These are phyloP conservation scores for Porphyrellus sp. DNA, from an alignment of 1,284 basidiomycete genomes.

Conservation along the genomic window DNA sequence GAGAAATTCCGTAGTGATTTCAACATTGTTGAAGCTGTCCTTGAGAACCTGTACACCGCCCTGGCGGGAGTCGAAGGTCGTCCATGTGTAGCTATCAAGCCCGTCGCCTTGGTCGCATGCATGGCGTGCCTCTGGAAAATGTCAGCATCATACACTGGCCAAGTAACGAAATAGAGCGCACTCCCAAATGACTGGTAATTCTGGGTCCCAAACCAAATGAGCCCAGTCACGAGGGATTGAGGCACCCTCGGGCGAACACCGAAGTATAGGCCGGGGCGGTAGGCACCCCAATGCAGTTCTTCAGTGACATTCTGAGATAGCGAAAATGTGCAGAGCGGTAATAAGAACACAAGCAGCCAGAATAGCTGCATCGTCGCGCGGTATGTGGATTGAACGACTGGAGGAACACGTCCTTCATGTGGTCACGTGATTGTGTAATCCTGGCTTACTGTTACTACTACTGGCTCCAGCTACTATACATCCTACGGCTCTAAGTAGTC, in stretches of 20 bases:
- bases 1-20: constrained; percentile 81
- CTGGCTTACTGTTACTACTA: too few relatives aligned
- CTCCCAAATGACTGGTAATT: constrained; percentile 71
- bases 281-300: constrained; percentile 85
- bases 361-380: constrained; percentile 19
- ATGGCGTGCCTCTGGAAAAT: constrained; percentile 68
- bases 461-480: too few relatives aligned
- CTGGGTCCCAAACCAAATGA: constrained; percentile 89
- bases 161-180: constrained; percentile 37
- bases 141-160: constrained; percentile 4
- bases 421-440: constrained; percentile 18
- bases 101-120: constrained; percentile 88
- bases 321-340: constrained; percentile 19
- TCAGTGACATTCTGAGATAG: constrained; percentile 45
- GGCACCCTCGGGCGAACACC: constrained; percentile 83
- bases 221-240: constrained; percentile 84
- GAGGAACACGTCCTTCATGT: neutral
- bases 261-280: constrained; percentile 91
- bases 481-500: too few relatives aligned
- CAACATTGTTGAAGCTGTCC: constrained; percentile 80
- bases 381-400: neutral
- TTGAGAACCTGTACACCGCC: constrained; percentile 84
- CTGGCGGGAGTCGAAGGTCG: constrained; percentile 79
- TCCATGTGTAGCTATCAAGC: constrained; percentile 82
- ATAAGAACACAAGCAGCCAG: constrained; percentile 32